Conservation (phyloP, 2,329 filamentous ascomycete genomes). For the Alternaria consortialis region DNA sequence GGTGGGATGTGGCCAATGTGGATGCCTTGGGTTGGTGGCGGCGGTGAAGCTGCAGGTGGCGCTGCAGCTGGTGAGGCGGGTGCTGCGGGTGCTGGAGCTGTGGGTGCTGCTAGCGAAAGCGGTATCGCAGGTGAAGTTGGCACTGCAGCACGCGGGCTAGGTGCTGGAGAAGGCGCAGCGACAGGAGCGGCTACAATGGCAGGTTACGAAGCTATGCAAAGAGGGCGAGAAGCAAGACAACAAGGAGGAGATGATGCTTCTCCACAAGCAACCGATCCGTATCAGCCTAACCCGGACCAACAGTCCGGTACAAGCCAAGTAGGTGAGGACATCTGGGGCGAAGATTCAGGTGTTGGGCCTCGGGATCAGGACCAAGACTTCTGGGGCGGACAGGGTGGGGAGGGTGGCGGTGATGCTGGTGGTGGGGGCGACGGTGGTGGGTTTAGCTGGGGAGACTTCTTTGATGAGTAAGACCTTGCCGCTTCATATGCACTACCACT, state of each 20-base stretch:
- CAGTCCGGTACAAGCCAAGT: slow-evolving; percentile 26
- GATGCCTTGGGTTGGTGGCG: slow-evolving; percentile 57
- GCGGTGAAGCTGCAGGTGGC: slow-evolving; percentile 47
- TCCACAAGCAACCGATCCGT: slow-evolving; percentile 37
- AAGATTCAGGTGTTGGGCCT: slow-evolving; percentile 39
- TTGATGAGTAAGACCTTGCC: slow-evolving; percentile 19
- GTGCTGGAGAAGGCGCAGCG: slow-evolving; percentile 55
- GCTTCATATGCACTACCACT: slow-evolving; percentile 7
- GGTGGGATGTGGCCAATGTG: slow-evolving; percentile 59
- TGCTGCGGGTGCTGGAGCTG: slow-evolving; percentile 49
- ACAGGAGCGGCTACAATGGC: slow-evolving; percentile 68
- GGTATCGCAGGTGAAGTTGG: slow-evolving; percentile 60
- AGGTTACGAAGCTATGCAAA: slow-evolving; percentile 70
- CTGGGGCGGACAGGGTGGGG: slow-evolving; percentile 36
- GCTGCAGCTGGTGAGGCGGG: slow-evolving; percentile 53
- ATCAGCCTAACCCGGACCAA: slow-evolving; percentile 30
- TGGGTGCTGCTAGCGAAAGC: slow-evolving; percentile 54
- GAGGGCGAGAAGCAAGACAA: slow-evolving; percentile 52
- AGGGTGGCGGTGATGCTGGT: slow-evolving; percentile 49
- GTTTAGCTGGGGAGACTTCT: slow-evolving; percentile 39
- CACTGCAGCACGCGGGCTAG: slow-evolving; percentile 50
- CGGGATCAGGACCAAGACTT: slow-evolving; percentile 36
- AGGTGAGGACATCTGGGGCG: slow-evolving; percentile 43
- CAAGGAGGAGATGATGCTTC: slow-evolving; percentile 37
- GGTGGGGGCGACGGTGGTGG: slow-evolving; percentile 31